A percentile compares a stretch with the other conserved stretches of the same genome.
Conservation (phyloP, 106 monocot genomes). For the Chionographis japonica region DNA sequence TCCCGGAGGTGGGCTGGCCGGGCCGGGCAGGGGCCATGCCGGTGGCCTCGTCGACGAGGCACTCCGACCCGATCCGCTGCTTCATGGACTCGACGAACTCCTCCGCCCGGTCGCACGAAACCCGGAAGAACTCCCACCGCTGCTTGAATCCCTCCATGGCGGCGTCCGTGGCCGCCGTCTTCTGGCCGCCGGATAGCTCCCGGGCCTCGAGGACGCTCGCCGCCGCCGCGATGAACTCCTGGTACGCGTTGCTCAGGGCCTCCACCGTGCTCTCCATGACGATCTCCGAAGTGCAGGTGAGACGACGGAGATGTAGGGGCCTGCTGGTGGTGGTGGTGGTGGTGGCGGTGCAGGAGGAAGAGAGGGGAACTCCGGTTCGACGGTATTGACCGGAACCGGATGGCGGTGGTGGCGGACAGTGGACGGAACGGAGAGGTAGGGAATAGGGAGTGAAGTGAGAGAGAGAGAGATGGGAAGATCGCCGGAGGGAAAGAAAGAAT, state of each 20-base stretch:
- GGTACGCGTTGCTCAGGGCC: too few species aligned
- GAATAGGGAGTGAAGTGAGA: not conserved
- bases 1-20: slow-evolving; percentile 19
- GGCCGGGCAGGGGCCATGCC: slow-evolving; percentile 7
- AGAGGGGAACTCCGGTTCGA: not conserved
- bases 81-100: slow-evolving; percentile 50
- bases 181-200: slow-evolving; percentile 24
- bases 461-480: not conserved
- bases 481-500: not conserved
- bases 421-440: slow-evolving; percentile 2
- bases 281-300: not conserved
- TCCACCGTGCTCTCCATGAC: slow-evolving; percentile 25
- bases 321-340: not conserved
- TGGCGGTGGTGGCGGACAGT: not conserved
- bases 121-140: slow-evolving; percentile 44
- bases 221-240: not conserved
- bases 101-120: slow-evolving; percentile 45
- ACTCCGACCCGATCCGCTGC: slow-evolving; percentile 44
- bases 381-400: not conserved
- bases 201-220: slow-evolving; percentile 29
- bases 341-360: not conserved
- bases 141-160: slow-evolving; percentile 44
- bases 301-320: not conserved
- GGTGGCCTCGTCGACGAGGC: slow-evolving; percentile 52
- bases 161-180: slow-evolving; percentile 25